Percentiles rank a stretch among this genome's conserved stretches.
Evolutionary conservation across 169 alveolate genomes (phyloP).

Genomic region (Plasmodium vivax): DNA sequence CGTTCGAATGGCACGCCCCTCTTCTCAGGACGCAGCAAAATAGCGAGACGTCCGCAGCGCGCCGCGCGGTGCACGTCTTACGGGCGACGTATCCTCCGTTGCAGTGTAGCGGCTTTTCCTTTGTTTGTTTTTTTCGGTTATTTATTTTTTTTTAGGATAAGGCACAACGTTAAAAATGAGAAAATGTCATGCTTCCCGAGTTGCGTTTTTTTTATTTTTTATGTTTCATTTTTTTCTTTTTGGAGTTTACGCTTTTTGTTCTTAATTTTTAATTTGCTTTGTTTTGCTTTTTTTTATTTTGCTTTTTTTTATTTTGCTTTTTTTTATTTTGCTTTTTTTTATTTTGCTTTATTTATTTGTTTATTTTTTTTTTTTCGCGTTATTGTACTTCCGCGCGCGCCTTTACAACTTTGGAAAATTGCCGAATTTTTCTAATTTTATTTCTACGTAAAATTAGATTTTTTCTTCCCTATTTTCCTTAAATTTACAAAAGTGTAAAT

Average conservation of each 20-base stretch:
- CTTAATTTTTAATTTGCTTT: not conserved
- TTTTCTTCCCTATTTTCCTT: not conserved
- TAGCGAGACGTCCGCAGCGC: not conserved
- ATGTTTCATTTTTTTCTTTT: not conserved
- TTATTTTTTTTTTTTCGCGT: not conserved
- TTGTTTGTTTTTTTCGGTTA: not conserved
- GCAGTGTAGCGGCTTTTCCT: not conserved
- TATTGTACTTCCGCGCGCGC: not conserved
- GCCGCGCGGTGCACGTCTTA: not conserved
- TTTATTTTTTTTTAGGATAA: not conserved
- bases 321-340: not conserved
- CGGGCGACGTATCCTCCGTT: not conserved
- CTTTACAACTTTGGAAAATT: constrained; percentile 15
- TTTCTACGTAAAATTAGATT: constrained; percentile 1
- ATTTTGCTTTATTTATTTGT: not conserved
- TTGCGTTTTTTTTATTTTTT: not conserved
- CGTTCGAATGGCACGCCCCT: not conserved
- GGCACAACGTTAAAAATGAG: not conserved
- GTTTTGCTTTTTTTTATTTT: too few species aligned
- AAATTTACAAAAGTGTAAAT: constrained; percentile 9
- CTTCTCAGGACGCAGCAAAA: not conserved
- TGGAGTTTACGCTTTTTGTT: not conserved
- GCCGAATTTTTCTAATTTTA: not conserved
- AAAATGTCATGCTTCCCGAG: not conserved
- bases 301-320: too few species aligned